These are phyloP conservation scores for Penicillium psychrofluorescens DNA, from an alignment of 495 filamentous ascomycete species.

Conservation along the genomic window DNA sequence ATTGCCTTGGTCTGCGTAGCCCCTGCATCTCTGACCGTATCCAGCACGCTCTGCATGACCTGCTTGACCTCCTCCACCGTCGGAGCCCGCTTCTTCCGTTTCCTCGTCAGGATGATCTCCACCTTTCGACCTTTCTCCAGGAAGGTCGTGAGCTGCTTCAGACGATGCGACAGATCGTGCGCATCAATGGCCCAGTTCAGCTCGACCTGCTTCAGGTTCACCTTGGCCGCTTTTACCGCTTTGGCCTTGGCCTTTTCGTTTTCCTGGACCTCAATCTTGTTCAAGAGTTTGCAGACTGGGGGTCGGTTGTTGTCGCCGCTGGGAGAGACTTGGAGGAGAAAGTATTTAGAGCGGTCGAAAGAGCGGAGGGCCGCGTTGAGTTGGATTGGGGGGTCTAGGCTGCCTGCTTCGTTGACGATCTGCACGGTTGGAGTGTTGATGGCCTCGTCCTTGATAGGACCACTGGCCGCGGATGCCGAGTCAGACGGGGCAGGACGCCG, in stretches of 20 bases:
- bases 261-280: conserved; percentile 37
- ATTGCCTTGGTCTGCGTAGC: conserved; percentile 30
- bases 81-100: conserved; percentile 33
- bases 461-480: conserved; percentile 3
- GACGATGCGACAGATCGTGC: conserved; percentile 56
- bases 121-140: conserved; percentile 57
- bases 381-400: conserved; percentile 36
- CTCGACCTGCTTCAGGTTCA: conserved; percentile 64
- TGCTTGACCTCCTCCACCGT: conserved; percentile 37
- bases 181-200: conserved; percentile 74
- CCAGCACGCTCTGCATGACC: conserved; percentile 30
- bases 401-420: conserved; percentile 44
- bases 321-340: conserved; percentile 51
- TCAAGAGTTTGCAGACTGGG: conserved; percentile 62
- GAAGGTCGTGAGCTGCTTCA: conserved; percentile 54
- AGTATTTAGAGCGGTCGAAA: conserved; percentile 43
- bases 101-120: conserved; percentile 49
- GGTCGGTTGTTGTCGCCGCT: conserved; percentile 10
- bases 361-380: conserved; percentile 35
- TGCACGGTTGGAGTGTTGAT: conserved; percentile 47
- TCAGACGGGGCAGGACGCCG: conserved; percentile 4
- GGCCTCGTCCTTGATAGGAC: conserved; percentile 38
- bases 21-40: conserved; percentile 28
- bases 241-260: conserved; percentile 35
- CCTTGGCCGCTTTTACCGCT: conserved; percentile 27